phyloP scores from a whole-genome alignment of 2,329 filamentous ascomycete species.

The Cercospora sp. region DNA sequence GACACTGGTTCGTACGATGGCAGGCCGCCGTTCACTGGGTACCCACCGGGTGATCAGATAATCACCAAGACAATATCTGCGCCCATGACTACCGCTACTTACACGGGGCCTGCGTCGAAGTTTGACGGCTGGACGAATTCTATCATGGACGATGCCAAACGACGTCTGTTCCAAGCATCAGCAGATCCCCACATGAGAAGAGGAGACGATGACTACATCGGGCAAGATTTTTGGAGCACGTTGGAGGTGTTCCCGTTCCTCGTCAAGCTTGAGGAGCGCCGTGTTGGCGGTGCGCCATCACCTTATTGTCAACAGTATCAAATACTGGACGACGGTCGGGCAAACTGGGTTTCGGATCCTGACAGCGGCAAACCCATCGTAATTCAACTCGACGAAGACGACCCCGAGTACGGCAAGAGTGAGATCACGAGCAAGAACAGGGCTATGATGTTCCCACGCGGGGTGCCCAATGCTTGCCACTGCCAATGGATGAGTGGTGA shows the following conservation, averaged over 20 bases:
- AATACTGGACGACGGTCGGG: constrained; percentile 54
- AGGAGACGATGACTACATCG: constrained; percentile 1
- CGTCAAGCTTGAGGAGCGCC: constrained; percentile 66
- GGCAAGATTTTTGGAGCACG: constrained; percentile 10
- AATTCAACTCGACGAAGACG: constrained; percentile 44
- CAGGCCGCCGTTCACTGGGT: constrained; percentile 14
- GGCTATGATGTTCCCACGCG: constrained; percentile 22
- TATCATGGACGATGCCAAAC: constrained; percentile 8
- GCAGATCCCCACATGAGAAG: background rate
- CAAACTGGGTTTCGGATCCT: constrained; percentile 41
- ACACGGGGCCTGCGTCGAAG: constrained; percentile 4
- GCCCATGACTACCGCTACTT: constrained; percentile 9
- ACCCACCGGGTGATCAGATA: constrained; percentile 9
- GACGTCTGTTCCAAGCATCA: background rate
- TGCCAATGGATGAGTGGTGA: constrained; percentile 40
- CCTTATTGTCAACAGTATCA: constrained; percentile 68
- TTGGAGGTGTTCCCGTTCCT: constrained; percentile 50
- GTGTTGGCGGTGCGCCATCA: constrained; percentile 44
- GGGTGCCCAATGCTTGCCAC: constrained; percentile 36
- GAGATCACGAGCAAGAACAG: constrained; percentile 23
- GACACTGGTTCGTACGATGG: background rate
- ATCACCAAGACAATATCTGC: constrained; percentile 9
- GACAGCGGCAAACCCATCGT: constrained; percentile 40
- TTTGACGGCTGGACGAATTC: constrained; percentile 4
- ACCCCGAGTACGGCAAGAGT: constrained; percentile 38